Percentiles rank a stretch among this genome's conserved stretches.
Evolutionary conservation across 768 basidiomycete species (phyloP).

Genomic region (Antrodiella citrinella): DNA sequence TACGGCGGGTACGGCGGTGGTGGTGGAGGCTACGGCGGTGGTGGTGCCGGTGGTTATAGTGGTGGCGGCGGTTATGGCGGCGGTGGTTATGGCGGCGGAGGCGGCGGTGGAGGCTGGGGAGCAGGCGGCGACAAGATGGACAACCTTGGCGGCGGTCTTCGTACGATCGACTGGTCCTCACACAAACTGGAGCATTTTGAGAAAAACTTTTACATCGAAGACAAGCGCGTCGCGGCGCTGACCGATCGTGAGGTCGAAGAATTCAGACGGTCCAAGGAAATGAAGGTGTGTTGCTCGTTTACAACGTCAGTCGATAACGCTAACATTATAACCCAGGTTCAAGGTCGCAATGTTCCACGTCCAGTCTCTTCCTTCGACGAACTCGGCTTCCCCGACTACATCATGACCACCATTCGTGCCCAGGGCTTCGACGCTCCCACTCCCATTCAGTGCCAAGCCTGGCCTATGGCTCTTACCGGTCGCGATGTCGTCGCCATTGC

Average conservation of each 20-base stretch:
- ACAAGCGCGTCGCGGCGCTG: constrained; percentile 70
- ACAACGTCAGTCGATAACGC: not conserved
- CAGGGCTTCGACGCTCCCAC: constrained; percentile 91
- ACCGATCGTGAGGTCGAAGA: constrained; percentile 84
- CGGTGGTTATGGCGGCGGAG: constrained; percentile 37
- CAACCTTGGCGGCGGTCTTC: constrained; percentile 73
- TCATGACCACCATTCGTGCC: constrained; percentile 86
- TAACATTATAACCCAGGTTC: constrained; percentile 52
- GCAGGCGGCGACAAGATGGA: constrained; percentile 66
- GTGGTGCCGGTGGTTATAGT: constrained; percentile 24
- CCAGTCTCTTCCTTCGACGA: constrained; percentile 92
- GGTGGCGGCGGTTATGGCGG: constrained; percentile 34
- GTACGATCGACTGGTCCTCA: constrained; percentile 76
- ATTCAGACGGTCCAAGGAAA: constrained; percentile 77
- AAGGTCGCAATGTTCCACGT: constrained; percentile 81
- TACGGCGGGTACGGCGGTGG: constrained; percentile 27
- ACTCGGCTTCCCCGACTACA: constrained; percentile 92
- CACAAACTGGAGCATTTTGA: constrained; percentile 80
- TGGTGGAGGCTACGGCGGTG: constrained; percentile 28
- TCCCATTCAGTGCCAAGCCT: constrained; percentile 97
- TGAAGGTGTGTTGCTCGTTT: constrained; percentile 48
- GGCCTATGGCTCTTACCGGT: constrained; percentile 97
- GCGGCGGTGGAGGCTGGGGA: constrained; percentile 48
- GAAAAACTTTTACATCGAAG: constrained; percentile 96
- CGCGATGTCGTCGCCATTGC: constrained; percentile 95